A percentile compares a stretch with the other conserved stretches of the same genome.
phyloP scores from a whole-genome alignment of 208 protist genomes.

The Leishmania mexicana region DNA sequence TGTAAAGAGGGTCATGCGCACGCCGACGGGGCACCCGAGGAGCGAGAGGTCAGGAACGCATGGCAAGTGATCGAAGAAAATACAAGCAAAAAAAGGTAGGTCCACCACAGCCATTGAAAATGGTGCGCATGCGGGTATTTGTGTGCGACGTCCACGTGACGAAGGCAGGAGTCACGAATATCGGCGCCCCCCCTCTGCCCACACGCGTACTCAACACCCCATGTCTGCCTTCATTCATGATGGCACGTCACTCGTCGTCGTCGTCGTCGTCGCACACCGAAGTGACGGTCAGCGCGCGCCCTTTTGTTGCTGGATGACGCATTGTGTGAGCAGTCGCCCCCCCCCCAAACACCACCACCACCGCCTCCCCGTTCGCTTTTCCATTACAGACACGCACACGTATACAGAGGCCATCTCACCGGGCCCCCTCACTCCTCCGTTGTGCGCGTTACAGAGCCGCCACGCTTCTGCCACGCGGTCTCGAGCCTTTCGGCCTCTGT shows the following conservation, averaged over 20 bases:
- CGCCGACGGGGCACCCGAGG: not conserved
- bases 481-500: conserved; percentile 26
- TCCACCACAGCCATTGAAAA: not conserved
- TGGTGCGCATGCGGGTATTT: not conserved
- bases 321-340: not conserved
- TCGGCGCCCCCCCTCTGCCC: not conserved
- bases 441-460: conserved; percentile 31
- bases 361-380: not conserved
- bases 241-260: not conserved
- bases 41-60: not conserved
- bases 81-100: not conserved
- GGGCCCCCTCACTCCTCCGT: not conserved
- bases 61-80: not conserved
- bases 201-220: not conserved
- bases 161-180: not conserved
- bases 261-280: not conserved
- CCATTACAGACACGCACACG: not conserved
- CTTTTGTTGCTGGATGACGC: not conserved
- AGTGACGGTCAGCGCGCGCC: not conserved
- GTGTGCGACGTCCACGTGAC: not conserved
- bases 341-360: not conserved
- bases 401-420: not conserved
- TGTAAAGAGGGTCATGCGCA: not conserved
- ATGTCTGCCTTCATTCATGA: not conserved
- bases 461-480: conserved; percentile 25